Conservation (phyloP, 208 protist genomes). For the Porcisia deanei region DNA sequence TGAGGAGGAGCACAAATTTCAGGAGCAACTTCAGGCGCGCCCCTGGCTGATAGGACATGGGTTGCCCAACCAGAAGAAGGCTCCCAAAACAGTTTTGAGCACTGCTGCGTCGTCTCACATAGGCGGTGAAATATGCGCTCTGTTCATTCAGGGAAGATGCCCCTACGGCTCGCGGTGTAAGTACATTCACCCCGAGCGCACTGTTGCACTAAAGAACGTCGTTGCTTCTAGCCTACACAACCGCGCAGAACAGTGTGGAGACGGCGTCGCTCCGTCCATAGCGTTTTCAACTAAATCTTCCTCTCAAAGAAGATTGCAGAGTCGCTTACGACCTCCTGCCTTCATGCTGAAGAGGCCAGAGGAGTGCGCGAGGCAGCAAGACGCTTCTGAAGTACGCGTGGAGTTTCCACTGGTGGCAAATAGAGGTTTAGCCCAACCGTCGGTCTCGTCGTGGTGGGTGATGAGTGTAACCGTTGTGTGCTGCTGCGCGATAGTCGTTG, state of each 20-base stretch:
- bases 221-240: constrained; percentile 31
- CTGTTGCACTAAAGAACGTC: constrained; percentile 35
- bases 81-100: constrained; percentile 26
- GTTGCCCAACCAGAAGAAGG: constrained; percentile 12
- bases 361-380: neutral
- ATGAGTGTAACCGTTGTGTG: constrained; percentile 26
- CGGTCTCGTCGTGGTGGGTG: constrained; percentile 24
- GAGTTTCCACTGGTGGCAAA: neutral
- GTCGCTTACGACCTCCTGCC: constrained; percentile 41
- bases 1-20: constrained; percentile 67
- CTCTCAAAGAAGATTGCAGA: constrained; percentile 34
- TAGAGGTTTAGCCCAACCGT: neutral
- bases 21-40: constrained; percentile 53
- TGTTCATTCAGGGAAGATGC: constrained; percentile 52
- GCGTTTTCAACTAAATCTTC: constrained; percentile 31
- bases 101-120: constrained; percentile 37
- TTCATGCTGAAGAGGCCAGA: constrained; percentile 38
- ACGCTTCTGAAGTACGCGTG: neutral
- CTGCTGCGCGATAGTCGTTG: constrained; percentile 32
- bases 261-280: constrained; percentile 12
- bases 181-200: constrained; percentile 56
- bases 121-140: constrained; percentile 47
- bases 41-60: constrained; percentile 55
- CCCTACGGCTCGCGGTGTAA: constrained; percentile 57
- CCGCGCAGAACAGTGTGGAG: constrained; percentile 16